These are phyloP conservation scores for Lentinula aciculospora DNA, from an alignment of 768 basidiomycete genomes.

Conservation along the genomic window DNA sequence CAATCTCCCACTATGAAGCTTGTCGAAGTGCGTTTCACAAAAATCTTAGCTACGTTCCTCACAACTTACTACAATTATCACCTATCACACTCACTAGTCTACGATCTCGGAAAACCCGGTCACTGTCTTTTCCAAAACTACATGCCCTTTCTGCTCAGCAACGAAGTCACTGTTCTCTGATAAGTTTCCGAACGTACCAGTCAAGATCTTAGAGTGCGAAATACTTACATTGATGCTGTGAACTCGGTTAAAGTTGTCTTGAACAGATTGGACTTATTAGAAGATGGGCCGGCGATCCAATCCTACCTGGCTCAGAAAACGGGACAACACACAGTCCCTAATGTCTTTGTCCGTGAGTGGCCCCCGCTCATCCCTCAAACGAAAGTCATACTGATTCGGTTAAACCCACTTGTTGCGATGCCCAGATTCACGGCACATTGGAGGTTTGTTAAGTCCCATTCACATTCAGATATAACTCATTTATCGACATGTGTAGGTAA, in stretches of 20 bases:
- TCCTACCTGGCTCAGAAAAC: constrained; percentile 42
- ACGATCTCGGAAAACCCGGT: constrained; percentile 28
- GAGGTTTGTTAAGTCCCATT: constrained; percentile 15
- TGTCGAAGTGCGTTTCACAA: constrained; percentile 31
- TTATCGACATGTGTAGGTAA: neutral
- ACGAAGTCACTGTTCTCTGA: constrained; percentile 25
- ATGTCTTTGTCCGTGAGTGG: constrained; percentile 51
- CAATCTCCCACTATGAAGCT: constrained; percentile 25
- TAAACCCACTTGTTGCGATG: neutral
- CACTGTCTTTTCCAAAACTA: constrained; percentile 34
- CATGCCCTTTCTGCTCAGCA: constrained; percentile 26
- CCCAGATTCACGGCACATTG: constrained; percentile 30
- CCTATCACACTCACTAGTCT: constrained; percentile 11
- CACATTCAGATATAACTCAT: neutral
- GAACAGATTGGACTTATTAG: constrained; percentile 31
- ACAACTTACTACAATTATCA: constrained; percentile 12
- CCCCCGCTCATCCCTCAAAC: neutral
- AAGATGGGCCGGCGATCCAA: constrained; percentile 41
- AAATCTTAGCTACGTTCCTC: constrained; percentile 33
- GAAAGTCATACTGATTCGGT: neutral
- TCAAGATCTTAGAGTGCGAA: constrained; percentile 27
- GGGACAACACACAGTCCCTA: constrained; percentile 45
- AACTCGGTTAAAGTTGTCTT: neutral
- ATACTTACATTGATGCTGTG: neutral
- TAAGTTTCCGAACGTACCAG: constrained; percentile 14